Percentiles rank a stretch among this genome's conserved stretches.
Conservation (phyloP, 495 filamentous ascomycete species). For the Xylaria castorea region DNA sequence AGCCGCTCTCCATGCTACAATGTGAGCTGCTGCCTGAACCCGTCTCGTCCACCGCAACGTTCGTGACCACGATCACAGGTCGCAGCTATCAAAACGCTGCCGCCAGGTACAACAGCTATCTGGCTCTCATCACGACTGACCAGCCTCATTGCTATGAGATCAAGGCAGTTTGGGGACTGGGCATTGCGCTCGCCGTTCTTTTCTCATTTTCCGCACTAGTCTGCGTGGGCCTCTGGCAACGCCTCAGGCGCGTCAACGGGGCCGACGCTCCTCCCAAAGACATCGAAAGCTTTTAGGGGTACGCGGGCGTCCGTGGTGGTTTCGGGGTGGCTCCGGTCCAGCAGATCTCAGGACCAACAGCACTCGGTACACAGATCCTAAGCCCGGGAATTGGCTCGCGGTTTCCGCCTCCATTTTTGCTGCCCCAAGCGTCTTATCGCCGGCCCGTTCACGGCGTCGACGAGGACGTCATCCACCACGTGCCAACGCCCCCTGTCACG, state of each 20-base stretch:
- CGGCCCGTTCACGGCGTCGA: constrained; percentile 31
- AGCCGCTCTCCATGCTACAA: constrained; percentile 78
- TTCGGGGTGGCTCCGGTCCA: constrained; percentile 27
- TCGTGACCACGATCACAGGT: constrained; percentile 32
- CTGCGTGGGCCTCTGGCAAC: constrained; percentile 64
- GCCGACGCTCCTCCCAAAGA: constrained; percentile 40
- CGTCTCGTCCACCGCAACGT: constrained; percentile 35
- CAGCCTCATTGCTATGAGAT: constrained; percentile 81
- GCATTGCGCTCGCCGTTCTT: constrained; percentile 80
- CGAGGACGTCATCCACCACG: constrained; percentile 27
- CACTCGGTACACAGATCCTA: constrained; percentile 40
- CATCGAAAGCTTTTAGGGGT: constrained; percentile 50
- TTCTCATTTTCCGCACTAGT: constrained; percentile 71
- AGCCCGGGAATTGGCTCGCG: constrained; percentile 27
- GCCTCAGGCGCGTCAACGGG: constrained; percentile 29
- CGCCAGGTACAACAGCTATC: constrained; percentile 37
- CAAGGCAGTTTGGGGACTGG: constrained; percentile 88
- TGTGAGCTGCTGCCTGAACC: constrained; percentile 64
- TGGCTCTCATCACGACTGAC: constrained; percentile 45
- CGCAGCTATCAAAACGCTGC: constrained; percentile 36
- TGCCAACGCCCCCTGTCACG: constrained; percentile 26
- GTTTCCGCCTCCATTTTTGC: constrained; percentile 29
- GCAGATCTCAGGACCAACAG: constrained; percentile 35
- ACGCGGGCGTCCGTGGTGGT: constrained; percentile 48
- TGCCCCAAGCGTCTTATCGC: constrained; percentile 35